Evolutionary conservation across 768 basidiomycete genomes (phyloP), one percentile per base, ranked within the genome.

Genomic region (Boletus patriciae): DNA sequence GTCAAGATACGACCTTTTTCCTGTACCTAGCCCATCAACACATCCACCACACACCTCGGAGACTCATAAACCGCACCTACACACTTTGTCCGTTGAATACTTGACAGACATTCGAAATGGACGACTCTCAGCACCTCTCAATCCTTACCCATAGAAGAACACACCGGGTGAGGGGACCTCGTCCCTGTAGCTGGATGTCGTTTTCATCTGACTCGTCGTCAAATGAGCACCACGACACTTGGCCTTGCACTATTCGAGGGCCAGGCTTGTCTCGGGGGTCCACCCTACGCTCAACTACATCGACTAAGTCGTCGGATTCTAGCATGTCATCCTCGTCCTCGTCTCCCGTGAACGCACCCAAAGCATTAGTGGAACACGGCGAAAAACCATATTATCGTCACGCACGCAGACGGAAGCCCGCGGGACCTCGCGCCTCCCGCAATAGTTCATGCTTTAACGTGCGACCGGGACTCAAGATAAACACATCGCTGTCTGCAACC

Each of bases 171-270:
- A 64, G 59, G 48, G 70, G 70, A 23, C 70, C 72, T 19, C 70
- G 70, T 47, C 72, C 70, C 29, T 63, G 52, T 44, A 71, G 70
- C 59, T 68, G 64, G 64, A 19, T 57, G 21, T 52, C 65, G 11
- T 45, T 56, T 29, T 52, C 57, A 5, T 50, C 57, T 4, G 64
- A 66, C 21, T 57, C 66, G 2, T 50, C 59, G 31, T 48, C 7
- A 9, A 58, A 46, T 3, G 69, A 60, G 7, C 46, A 55, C 16
- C 54, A 18, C 4, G 66, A 70, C 10, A 46, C 34, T 1, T 66
- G 64, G 64, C 48, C 58, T 21, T 73, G 66, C 64, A 4, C 36
- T 31, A 33, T 57, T 31, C 49, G 16, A 40, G 42, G 40, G n/a
- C 10, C 57, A 12, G 48, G 50, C 27, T 45, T 66, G 36, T 55